Percentiles rank a stretch among this genome's conserved stretches.
These are phyloP conservation scores for Wolfiporia cocos DNA, from an alignment of 1,284 basidiomycete species.

Conservation along the genomic window DNA sequence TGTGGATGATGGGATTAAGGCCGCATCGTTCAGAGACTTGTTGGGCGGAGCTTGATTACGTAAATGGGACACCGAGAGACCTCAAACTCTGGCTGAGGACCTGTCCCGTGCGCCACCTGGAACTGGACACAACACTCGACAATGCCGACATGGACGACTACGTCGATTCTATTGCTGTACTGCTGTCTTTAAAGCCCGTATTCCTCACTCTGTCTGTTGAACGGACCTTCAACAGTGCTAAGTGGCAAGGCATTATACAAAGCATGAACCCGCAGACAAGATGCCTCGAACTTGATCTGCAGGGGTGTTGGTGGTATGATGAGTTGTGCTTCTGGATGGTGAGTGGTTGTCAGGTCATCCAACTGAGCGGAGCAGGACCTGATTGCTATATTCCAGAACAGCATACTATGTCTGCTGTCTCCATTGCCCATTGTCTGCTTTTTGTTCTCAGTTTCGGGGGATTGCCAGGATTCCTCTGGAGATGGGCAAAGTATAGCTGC, in stretches of 20 bases:
- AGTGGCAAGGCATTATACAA: not conserved
- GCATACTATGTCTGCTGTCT: too few relatives aligned
- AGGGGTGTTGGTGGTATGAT: too few relatives aligned
- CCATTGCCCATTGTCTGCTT: too few relatives aligned
- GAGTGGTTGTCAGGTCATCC: too few relatives aligned
- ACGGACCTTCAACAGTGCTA: too few relatives aligned
- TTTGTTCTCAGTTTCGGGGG: too few relatives aligned
- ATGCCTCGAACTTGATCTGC: not conserved
- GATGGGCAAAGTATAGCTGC: too few relatives aligned
- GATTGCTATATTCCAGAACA: too few relatives aligned
- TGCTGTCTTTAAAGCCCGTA: not conserved
- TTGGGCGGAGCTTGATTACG: not conserved
- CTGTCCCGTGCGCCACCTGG: not conserved
- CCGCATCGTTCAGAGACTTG: not conserved
- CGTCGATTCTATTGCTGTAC: not conserved
- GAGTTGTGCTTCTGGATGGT: too few relatives aligned
- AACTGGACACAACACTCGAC: not conserved
- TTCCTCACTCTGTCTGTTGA: not conserved
- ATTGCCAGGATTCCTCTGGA: too few relatives aligned
- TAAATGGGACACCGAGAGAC: not conserved
- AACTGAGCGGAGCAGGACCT: too few relatives aligned
- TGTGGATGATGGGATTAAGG: too few relatives aligned
- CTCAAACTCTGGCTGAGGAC: not conserved
- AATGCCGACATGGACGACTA: not conserved
- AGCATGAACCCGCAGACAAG: not conserved